Evolutionary conservation across 1,139 yeast species (phyloP).

Genomic region (Saccharomyces uvarum): DNA sequence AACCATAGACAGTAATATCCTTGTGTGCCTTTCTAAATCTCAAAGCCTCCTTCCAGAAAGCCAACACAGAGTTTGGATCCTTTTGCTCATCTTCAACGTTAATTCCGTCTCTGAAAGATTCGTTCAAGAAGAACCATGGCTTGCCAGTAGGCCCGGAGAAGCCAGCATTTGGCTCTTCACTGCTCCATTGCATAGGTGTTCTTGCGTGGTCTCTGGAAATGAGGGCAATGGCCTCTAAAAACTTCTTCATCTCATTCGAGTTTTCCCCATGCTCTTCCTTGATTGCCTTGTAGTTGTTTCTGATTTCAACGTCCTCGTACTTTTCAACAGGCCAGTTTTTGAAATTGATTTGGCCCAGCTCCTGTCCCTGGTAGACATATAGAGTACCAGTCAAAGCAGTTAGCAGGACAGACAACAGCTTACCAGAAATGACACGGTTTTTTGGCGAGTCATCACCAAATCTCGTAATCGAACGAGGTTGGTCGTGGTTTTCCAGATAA

Average conservation of each 20-base stretch:
- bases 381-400: conserved; percentile 32
- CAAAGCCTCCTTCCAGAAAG: too few species aligned
- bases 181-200: too few species aligned
- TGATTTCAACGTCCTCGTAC: conserved; percentile 44
- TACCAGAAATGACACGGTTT: conserved; percentile 36
- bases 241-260: conserved; percentile 29
- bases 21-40: too few species aligned
- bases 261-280: conserved; percentile 33
- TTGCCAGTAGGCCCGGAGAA: too few species aligned
- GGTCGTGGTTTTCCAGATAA: conserved; percentile 53
- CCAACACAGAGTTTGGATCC: too few species aligned
- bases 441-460: conserved; percentile 41
- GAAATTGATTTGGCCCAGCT: conserved; percentile 48
- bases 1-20: too few species aligned
- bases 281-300: conserved; percentile 38
- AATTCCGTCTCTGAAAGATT: too few species aligned
- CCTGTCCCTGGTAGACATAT: conserved; percentile 32
- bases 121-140: too few species aligned
- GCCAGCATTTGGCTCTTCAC: too few species aligned
- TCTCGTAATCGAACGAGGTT: conserved; percentile 45
- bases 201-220: too few species aligned
- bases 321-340: conserved; percentile 44
- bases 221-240: conserved; percentile 32
- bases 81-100: too few species aligned
- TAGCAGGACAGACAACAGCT: conserved; percentile 45